Evolutionary conservation across 345 rosid species (phyloP).

Genomic region (Lepidium aucheri): DNA sequence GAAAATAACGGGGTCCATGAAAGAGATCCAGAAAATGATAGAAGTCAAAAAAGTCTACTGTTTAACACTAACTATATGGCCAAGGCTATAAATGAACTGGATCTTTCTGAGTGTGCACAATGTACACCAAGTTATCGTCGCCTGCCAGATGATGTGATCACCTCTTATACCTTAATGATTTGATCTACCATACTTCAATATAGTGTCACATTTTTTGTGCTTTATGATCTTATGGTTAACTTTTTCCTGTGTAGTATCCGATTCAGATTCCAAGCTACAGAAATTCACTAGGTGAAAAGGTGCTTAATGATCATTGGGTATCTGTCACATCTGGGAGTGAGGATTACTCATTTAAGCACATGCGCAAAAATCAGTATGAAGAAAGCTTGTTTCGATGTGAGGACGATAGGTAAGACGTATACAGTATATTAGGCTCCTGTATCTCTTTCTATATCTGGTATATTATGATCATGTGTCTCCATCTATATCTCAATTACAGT

Average conservation of each 20-base stretch:
- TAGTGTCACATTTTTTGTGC: background rate
- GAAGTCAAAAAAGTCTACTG: slow-evolving; percentile 50
- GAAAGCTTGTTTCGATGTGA: slow-evolving; percentile 97
- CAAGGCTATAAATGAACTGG: slow-evolving; percentile 90
- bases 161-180: slow-evolving; percentile 7
- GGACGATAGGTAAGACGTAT: slow-evolving; percentile 75
- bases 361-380: slow-evolving; percentile 99
- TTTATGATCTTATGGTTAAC: background rate
- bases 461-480: background rate
- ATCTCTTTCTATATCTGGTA: background rate
- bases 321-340: slow-evolving; percentile 99
- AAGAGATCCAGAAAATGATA: slow-evolving; percentile 54
- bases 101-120: slow-evolving; percentile 76
- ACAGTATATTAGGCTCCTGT: background rate
- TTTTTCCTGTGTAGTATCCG: slow-evolving; percentile 57
- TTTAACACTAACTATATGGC: slow-evolving; percentile 55
- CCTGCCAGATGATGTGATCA: slow-evolving; percentile 70
- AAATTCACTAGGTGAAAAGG: slow-evolving; percentile 68
- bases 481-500: background rate
- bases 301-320: slow-evolving; percentile 96
- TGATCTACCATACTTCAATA: background rate
- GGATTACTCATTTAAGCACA: slow-evolving; percentile 98
- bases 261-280: slow-evolving; percentile 80
- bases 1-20: slow-evolving; percentile 57
- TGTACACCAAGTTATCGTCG: slow-evolving; percentile 97